phyloP scores from a whole-genome alignment of 345 rosid species.

The Eucalyptus regnans region DNA sequence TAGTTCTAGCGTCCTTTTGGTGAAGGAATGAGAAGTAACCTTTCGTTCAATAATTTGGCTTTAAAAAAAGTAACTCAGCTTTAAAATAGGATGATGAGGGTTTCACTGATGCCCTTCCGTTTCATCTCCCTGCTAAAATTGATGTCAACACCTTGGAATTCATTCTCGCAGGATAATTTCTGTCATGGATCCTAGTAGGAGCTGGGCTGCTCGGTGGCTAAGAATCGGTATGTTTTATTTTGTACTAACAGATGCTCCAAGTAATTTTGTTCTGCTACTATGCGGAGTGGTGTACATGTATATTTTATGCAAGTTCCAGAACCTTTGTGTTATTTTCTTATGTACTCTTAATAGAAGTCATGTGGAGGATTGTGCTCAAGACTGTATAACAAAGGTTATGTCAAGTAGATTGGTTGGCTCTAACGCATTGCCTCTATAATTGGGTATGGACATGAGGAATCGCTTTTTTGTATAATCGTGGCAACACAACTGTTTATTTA shows the following conservation, averaged over 20 bases:
- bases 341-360: not conserved
- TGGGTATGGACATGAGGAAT: not conserved
- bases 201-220: constrained; percentile 99
- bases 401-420: not conserved
- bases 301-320: not conserved
- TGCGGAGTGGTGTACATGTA: not conserved
- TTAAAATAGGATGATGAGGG: not conserved
- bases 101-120: not conserved
- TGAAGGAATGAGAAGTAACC: not conserved
- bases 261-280: not conserved
- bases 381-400: not conserved
- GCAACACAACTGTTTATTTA: not conserved
- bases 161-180: constrained; percentile 56
- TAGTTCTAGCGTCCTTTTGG: not conserved
- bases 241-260: not conserved
- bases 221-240: constrained; percentile 47
- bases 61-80: not conserved
- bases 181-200: constrained; percentile 88
- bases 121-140: not conserved
- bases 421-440: not conserved
- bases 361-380: not conserved
- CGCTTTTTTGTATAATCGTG: not conserved
- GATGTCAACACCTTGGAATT: not conserved
- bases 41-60: not conserved
- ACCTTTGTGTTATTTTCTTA: not conserved